Evolutionary conservation across 2,329 filamentous ascomycete genomes (phyloP), one percentile per base, ranked within the genome.

Genomic region (Paramyrothecium sp.): DNA sequence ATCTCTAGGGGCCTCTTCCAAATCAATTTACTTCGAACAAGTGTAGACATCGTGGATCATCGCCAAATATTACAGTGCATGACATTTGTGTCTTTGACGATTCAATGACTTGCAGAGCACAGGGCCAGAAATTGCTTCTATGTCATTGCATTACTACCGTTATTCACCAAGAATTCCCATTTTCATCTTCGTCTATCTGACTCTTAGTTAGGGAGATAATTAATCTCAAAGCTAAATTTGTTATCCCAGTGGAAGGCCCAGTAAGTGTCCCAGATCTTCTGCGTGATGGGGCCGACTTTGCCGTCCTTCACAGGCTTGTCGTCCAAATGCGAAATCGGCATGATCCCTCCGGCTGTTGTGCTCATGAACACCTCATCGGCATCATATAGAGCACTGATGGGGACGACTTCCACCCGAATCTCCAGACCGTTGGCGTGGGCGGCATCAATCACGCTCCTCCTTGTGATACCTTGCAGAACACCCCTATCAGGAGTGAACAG

Each of bases 281-380:
- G 73, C 0, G 80, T 81, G 13, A 82, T 65, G 1, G 74, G 70
- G 0, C 80, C 79, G 23, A 81, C 56, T 61, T 75, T 71, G 1
- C 78, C 79, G 55, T 69, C 69, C 2, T 69, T 71, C 0, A 82
- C 67, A 0, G 71, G 69, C 54, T 71, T 60, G 0, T 73, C 78
- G 61, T 83, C 80, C 2, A 82, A 65, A 0, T 54, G 58, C 0
- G 77, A 80, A 23, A 83, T 80, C 0, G 79, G 80, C 79, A 82
- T 82, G 19, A 82, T 73, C 0, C 80, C 80, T 1, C 80, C 80
- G 0, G 80, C 80, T 16, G 80, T 82, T 0, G 80, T 82, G 58
- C 73, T 81, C 78, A 81, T 81, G 30, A 83, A 75, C 4, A 81
- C 72, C 67, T 83, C 80, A 56, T 83, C 80, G 0, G 69, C 67